Evolutionary conservation across 768 basidiomycete species (phyloP).

Genomic region (Lactarius hatsudake): DNA sequence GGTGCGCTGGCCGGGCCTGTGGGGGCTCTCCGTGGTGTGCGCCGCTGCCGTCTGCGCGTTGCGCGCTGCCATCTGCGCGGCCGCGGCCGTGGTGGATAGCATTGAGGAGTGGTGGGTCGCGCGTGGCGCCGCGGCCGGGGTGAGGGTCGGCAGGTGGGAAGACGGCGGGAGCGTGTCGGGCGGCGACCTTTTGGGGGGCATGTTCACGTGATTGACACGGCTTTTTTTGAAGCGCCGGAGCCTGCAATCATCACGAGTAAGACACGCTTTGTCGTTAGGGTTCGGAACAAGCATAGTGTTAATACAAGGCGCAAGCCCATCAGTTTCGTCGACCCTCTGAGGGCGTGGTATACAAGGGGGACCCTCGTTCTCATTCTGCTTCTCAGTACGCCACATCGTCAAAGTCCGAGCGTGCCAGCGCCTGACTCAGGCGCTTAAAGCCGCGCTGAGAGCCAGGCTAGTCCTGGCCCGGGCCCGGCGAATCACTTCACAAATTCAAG

Average conservation of each 20-base stretch:
- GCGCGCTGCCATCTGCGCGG: not conserved
- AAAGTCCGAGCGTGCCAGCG: too few species aligned
- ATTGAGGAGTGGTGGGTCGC: not conserved
- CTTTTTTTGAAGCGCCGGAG: not conserved
- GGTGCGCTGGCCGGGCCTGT: conserved; percentile 15
- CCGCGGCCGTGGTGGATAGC: not conserved
- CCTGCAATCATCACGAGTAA: not conserved
- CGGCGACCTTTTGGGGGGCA: conserved; percentile 10
- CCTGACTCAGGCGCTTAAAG: too few species aligned
- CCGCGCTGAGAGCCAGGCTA: too few species aligned
- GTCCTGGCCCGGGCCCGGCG: too few species aligned
- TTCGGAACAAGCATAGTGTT: not conserved
- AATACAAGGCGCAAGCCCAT: not conserved
- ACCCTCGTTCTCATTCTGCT: not conserved
- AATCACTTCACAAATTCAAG: too few species aligned
- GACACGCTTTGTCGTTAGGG: not conserved
- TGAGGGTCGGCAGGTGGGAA: conserved; percentile 22
- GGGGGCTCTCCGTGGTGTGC: conserved; percentile 15
- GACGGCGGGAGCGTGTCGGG: conserved; percentile 21
- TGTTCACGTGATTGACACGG: conserved; percentile 15
- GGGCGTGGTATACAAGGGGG: not conserved
- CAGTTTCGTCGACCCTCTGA: not conserved
- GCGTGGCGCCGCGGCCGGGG: not conserved
- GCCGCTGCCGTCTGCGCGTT: not conserved
- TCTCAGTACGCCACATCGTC: not conserved